Evolutionary conservation across 768 basidiomycete genomes (phyloP).

Genomic region (Mrakia hoshinonis): DNA sequence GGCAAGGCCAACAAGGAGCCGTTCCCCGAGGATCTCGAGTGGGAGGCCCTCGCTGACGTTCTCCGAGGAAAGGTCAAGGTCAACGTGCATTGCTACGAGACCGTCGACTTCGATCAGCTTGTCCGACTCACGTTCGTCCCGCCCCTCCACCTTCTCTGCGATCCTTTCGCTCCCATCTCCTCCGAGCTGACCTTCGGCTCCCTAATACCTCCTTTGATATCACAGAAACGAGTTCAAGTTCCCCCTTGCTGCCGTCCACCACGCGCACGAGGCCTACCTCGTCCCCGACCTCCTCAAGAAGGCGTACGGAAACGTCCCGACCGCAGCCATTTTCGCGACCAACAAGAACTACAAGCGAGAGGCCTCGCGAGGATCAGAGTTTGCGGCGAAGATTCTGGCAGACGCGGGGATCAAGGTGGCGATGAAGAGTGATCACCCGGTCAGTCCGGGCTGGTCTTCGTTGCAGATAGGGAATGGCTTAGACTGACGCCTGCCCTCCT

Average conservation of each 20-base stretch:
- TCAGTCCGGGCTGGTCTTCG: background rate
- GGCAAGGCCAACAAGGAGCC: background rate
- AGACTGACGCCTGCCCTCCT: background rate
- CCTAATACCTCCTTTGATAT: background rate
- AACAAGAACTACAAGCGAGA: constrained; percentile 60
- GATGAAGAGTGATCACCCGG: constrained; percentile 50
- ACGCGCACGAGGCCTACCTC: constrained; percentile 67
- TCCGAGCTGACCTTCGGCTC: background rate
- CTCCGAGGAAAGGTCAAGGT: constrained; percentile 46
- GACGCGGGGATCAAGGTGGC: constrained; percentile 59
- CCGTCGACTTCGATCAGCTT: constrained; percentile 48
- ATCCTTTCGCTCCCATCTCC: constrained; percentile 33
- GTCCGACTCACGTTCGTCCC: constrained; percentile 57
- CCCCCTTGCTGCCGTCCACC: constrained; percentile 38
- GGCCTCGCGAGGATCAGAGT: constrained; percentile 68
- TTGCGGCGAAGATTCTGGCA: constrained; percentile 64
- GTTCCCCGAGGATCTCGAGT: constrained; percentile 57
- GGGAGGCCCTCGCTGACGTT: constrained; percentile 55
- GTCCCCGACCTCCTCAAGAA: constrained; percentile 67
- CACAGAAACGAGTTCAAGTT: too few relatives aligned
- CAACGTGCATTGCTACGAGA: constrained; percentile 48
- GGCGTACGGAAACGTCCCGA: constrained; percentile 55
- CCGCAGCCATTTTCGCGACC: constrained; percentile 51
- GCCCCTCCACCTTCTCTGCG: constrained; percentile 25
- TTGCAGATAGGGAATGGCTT: background rate